These are phyloP conservation scores for Hyparrhenia diplandra DNA, from an alignment of 176 grass and related monocot genomes.

Conservation along the genomic window DNA sequence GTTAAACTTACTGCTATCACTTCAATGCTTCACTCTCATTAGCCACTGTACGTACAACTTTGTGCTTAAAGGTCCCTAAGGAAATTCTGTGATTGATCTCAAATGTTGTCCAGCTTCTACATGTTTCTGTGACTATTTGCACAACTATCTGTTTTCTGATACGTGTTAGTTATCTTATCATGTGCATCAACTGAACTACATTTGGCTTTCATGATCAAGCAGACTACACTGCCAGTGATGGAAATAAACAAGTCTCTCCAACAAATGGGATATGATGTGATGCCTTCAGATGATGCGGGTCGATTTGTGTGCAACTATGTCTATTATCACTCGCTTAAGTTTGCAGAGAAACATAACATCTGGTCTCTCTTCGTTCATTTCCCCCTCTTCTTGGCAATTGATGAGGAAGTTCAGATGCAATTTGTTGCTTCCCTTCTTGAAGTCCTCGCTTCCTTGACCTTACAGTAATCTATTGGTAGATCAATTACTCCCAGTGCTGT, in stretches of 20 bases:
- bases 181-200: not conserved
- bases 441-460: constrained; percentile 39
- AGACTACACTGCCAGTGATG: constrained; percentile 61
- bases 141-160: not conserved
- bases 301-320: constrained; percentile 89
- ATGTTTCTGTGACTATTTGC: not conserved
- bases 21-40: not conserved
- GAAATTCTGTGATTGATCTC: not conserved
- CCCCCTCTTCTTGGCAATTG: constrained; percentile 65
- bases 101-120: not conserved
- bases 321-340: constrained; percentile 81
- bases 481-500: not conserved
- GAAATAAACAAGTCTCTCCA: constrained; percentile 49
- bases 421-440: constrained; percentile 68
- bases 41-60: not conserved
- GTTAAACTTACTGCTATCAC: not conserved
- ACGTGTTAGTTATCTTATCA: not conserved
- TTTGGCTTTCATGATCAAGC: not conserved
- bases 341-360: constrained; percentile 58
- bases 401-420: constrained; percentile 76
- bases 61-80: not conserved
- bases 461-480: not conserved
- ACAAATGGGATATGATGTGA: constrained; percentile 66
- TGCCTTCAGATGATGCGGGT: constrained; percentile 64
- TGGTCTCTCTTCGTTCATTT: constrained; percentile 79